A percentile compares a stretch with the other conserved stretches of the same genome.
Evolutionary conservation across 441 rosid species (phyloP).

Genomic region (Gossypium davidsonii): DNA sequence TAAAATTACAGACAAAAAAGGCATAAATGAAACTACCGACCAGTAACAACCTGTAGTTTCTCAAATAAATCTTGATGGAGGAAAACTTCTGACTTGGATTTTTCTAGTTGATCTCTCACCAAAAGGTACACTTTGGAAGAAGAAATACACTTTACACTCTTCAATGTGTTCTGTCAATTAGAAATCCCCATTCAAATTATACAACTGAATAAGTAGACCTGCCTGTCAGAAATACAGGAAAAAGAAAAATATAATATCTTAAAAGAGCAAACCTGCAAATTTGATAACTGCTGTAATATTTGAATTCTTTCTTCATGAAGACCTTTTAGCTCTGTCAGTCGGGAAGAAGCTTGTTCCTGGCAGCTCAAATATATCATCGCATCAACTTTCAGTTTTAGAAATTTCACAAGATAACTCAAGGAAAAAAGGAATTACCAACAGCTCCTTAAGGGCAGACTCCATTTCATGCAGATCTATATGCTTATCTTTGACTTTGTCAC

Average conservation of each 20-base stretch:
- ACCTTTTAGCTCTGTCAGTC: constrained; percentile 57
- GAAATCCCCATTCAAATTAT: constrained; percentile 28
- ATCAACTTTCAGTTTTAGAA: constrained; percentile 15
- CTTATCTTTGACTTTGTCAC: constrained; percentile 63
- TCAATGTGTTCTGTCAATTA: constrained; percentile 61
- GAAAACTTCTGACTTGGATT: constrained; percentile 62
- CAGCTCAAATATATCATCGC: constrained; percentile 21
- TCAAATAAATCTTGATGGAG: constrained; percentile 65
- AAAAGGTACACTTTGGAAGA: constrained; percentile 61
- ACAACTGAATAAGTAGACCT: constrained; percentile 17
- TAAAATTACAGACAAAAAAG: constrained; percentile 22
- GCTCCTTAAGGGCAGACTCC: constrained; percentile 65
- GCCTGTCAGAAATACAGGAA: constrained; percentile 16
- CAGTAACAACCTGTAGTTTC: constrained; percentile 94
- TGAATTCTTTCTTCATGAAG: constrained; percentile 75
- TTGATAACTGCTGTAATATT: constrained; percentile 46
- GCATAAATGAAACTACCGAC: constrained; percentile 47
- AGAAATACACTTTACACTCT: constrained; percentile 59
- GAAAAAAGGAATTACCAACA: constrained; percentile 44
- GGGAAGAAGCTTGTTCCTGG: constrained; percentile 72
- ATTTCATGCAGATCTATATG: constrained; percentile 70
- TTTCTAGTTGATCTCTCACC: constrained; percentile 68
- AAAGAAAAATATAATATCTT: constrained; percentile 17
- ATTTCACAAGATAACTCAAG: constrained; percentile 16
- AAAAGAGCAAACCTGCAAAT: constrained; percentile 52